These are phyloP conservation scores for Ophiocordyceps unilateralis DNA, from an alignment of 2,329 filamentous ascomycete species.

Conservation along the genomic window DNA sequence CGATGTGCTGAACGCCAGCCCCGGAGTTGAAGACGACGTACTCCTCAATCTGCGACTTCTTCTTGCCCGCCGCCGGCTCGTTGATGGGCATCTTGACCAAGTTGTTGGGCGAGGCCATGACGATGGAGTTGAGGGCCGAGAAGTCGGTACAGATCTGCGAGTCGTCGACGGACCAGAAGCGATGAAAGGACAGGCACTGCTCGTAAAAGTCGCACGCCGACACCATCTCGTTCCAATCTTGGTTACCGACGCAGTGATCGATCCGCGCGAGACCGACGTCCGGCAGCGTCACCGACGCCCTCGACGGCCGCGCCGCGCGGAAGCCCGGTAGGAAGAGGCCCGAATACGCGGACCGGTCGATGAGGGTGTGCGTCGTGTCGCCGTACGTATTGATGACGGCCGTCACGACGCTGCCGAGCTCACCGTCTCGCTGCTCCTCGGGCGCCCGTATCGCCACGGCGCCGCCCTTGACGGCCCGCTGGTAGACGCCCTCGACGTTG, in stretches of 20 bases:
- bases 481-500: conserved; percentile 65
- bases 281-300: conserved; percentile 33
- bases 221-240: conserved; percentile 82
- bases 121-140: conserved; percentile 72
- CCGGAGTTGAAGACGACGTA: conserved; percentile 82
- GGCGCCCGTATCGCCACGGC: conserved; percentile 47
- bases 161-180: conserved; percentile 96
- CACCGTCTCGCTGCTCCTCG: conserved; percentile 31
- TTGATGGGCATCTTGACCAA: conserved; percentile 97
- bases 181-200: conserved; percentile 76
- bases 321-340: conserved; percentile 77
- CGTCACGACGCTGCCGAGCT: conserved; percentile 48
- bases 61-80: conserved; percentile 79
- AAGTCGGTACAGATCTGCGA: conserved; percentile 85
- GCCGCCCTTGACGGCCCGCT: conserved; percentile 49
- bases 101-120: conserved; percentile 76
- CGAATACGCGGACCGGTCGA: conserved; percentile 52
- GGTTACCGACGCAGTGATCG: conserved; percentile 95
- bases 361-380: conserved; percentile 85
- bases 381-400: conserved; percentile 85
- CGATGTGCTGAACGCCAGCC: conserved; percentile 84
- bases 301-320: conserved; percentile 30
- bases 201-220: conserved; percentile 61
- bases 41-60: conserved; percentile 88
- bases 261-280: conserved; percentile 53